Evolutionary conservation across 805 yeast genomes (phyloP).

Genomic region (Kluyveromyces siamensis): DNA sequence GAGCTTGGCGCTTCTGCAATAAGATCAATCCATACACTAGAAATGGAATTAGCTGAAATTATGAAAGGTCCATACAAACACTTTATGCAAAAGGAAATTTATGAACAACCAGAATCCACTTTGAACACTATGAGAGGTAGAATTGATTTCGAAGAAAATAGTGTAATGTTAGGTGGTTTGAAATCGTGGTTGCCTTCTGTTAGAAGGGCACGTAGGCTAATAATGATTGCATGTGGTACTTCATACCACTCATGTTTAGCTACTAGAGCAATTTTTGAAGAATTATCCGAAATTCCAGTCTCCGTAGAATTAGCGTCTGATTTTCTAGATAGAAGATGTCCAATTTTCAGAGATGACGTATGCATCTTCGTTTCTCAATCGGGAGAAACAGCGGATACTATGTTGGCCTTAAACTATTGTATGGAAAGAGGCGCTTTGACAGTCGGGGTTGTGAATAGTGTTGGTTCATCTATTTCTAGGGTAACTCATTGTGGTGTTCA

Average conservation of each 20-base stretch:
- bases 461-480: conserved; percentile 94
- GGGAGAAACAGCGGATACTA: conserved; percentile 98
- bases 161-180: conserved; percentile 83
- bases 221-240: conserved; percentile 99
- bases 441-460: conserved; percentile 95
- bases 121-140: conserved; percentile 99
- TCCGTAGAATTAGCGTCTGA: conserved; percentile 90
- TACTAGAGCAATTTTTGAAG: conserved; percentile 92
- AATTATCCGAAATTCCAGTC: conserved; percentile 90
- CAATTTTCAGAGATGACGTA: conserved; percentile 97
- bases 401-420: conserved; percentile 91
- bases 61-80: conserved; percentile 96
- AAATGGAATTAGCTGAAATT: conserved; percentile 93
- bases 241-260: conserved; percentile 98
- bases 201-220: conserved; percentile 88
- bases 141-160: conserved; percentile 75
- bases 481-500: conserved; percentile 99
- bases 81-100: conserved; percentile 98
- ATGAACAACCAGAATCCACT: conserved; percentile 97
- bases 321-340: conserved; percentile 87
- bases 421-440: conserved; percentile 95
- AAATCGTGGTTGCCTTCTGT: conserved; percentile 76
- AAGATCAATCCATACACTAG: conserved; percentile 92
- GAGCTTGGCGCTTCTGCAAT: conserved; percentile 85
- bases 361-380: conserved; percentile 97